Evolutionary conservation across 345 rosid species (phyloP), one percentile per base, ranked within the genome.

Genomic region (Camelina sativa): DNA sequence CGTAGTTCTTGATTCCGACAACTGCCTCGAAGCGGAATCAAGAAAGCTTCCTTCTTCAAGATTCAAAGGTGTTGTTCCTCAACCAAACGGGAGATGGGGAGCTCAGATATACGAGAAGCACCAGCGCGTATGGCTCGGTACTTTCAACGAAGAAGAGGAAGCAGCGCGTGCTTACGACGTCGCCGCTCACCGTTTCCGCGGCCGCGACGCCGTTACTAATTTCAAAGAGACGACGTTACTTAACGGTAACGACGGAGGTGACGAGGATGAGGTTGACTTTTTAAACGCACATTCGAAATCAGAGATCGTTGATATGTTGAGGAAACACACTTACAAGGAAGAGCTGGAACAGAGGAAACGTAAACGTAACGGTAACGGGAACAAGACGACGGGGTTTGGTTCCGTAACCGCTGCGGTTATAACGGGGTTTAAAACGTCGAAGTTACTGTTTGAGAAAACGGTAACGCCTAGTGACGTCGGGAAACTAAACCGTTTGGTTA

Each of bases 81-180:
- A 94, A 65, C 98, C 98, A 5, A 94, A 94, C 71, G 97, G 97
- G 64, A 85, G 95, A 1, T 94, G 97, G 98, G 98, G 97, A 4
- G 90, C 95, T 11, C 97, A 94, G 86, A 94, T 94, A 64, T 94
- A 94, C 85, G 97, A 91, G 89, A 94, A 87, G 78, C 97, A 91
- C 61, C 97, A 90, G 55, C 83, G 97, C 15, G 91, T 94, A 30
- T 94, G 98, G 98, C 87, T 94, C 3, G 98, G 98, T 1, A 94
- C 97, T 11, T 94, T 87, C 72, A 91, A 86, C 44, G 84, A 84
- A 47, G 92, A 91, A 79, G 86, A 88, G 2, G 96, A 90, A 34
- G 97, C 98, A 3, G 98, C 97, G 0, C 75, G 75, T 61, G 93
- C 93, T 48, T 94, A 94, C 62, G 98, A 94, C 77, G 81, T 88